Conservation (phyloP, 2,329 filamentous ascomycete species). For the Colletotrichum agaves region DNA sequence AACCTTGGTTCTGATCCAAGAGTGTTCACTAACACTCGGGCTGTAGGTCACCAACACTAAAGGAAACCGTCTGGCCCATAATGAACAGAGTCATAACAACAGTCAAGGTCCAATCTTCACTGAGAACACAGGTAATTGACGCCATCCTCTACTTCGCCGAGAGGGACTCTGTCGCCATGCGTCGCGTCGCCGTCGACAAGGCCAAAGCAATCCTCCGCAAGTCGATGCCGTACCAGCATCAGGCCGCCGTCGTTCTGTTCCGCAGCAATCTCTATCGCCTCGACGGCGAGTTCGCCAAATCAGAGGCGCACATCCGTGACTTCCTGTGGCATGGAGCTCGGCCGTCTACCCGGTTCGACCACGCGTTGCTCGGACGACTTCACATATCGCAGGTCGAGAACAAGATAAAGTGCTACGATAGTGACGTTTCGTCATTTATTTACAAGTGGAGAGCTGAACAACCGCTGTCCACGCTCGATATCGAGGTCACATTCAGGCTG, state of each 20-base stretch:
- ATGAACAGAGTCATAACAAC: conserved; percentile 38
- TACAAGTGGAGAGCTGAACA: conserved; percentile 45
- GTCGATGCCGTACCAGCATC: conserved; percentile 46
- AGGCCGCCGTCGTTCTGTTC: conserved; percentile 45
- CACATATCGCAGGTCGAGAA: conserved; percentile 50
- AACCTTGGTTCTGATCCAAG: rapidly evolving
- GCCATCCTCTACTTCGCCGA: conserved; percentile 46
- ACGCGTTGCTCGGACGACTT: conserved; percentile 45
- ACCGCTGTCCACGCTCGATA: conserved; percentile 46
- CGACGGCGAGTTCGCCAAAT: conserved; percentile 42
- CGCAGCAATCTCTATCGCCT: conserved; percentile 46
- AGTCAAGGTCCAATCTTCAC: conserved; percentile 34
- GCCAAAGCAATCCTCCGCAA: conserved; percentile 42
- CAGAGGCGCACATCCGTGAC: conserved; percentile 41
- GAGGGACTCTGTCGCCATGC: conserved; percentile 44
- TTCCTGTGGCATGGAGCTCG: conserved; percentile 40
- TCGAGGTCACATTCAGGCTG: conserved; percentile 47
- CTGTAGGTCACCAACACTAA: conserved; percentile 41
- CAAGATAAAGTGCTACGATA: conserved; percentile 47
- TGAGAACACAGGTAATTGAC: conserved; percentile 42
- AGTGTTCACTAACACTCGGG: conserved; percentile 1
- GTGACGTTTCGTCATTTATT: conserved; percentile 44
- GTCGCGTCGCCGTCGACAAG: conserved; percentile 41
- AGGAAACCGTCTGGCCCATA: conserved; percentile 43
- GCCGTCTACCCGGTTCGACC: conserved; percentile 41